phyloP scores from a whole-genome alignment of 176 grass and related monocot species.

The Carex pumila region DNA sequence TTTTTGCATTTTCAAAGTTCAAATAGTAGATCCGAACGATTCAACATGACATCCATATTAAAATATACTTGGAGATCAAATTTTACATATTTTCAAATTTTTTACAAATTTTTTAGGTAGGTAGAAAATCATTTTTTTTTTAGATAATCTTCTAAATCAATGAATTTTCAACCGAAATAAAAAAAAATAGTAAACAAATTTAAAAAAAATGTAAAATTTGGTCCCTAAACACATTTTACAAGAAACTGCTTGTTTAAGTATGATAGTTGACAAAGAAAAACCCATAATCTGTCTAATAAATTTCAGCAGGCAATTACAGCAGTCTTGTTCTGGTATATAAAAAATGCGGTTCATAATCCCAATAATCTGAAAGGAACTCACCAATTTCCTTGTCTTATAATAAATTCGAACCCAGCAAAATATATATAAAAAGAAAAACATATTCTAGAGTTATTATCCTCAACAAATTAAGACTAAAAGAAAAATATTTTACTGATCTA shows the following conservation, averaged over 20 bases:
- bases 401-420: not conserved
- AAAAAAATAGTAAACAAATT: no score
- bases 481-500: not conserved
- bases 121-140: no score
- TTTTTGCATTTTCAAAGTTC: no score
- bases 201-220: no score
- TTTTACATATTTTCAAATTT: no score
- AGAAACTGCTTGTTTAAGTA: not conserved
- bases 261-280: not conserved
- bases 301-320: not conserved
- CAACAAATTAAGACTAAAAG: not conserved
- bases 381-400: not conserved
- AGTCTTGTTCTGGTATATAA: not conserved
- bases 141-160: no score
- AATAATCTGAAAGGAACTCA: not conserved
- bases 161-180: no score
- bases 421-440: not conserved
- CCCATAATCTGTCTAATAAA: not conserved
- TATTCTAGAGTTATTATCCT: not conserved
- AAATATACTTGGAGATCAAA: no score
- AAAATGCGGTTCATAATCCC: not conserved
- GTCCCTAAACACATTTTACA: no score
- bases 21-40: no score
- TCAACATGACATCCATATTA: no score
- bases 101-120: no score